Conservation (phyloP, 768 basidiomycete species). For the Xerocomus potaroensis region DNA sequence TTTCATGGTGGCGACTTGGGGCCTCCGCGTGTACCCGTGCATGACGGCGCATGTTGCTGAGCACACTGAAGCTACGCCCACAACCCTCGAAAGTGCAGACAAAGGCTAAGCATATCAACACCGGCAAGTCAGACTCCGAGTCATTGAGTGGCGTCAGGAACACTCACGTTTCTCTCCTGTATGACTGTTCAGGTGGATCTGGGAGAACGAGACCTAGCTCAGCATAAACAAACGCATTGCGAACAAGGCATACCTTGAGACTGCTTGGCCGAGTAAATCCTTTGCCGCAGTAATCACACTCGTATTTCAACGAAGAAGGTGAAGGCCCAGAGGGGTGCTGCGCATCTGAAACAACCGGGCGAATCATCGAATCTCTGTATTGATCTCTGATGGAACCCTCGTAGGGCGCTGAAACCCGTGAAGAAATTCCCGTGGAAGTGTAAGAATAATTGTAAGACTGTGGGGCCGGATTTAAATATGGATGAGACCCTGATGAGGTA, state of each 20-base stretch:
- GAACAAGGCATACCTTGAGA: constrained; percentile 51
- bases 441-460: constrained; percentile 19
- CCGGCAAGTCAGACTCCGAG: constrained; percentile 12
- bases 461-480: constrained; percentile 21
- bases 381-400: constrained; percentile 15
- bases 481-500: constrained; percentile 20
- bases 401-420: constrained; percentile 20
- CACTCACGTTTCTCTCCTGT: constrained; percentile 80
- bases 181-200: constrained; percentile 85
- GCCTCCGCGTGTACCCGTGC: constrained; percentile 61
- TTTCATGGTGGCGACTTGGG: constrained; percentile 33
- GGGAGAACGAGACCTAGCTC: constrained; percentile 10
- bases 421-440: constrained; percentile 11
- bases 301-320: constrained; percentile 53
- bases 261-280: constrained; percentile 81
- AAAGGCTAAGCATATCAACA: constrained; percentile 48
- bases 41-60: constrained; percentile 87
- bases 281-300: constrained; percentile 76
- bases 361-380: constrained; percentile 14
- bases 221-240: background rate
- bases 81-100: constrained; percentile 70
- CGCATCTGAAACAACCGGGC: constrained; percentile 10
- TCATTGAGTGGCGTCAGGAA: background rate
- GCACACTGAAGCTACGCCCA: constrained; percentile 78
- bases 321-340: constrained; percentile 18